Evolutionary conservation across 805 yeast species (phyloP).

Genomic region (Candida yuanshanica): DNA sequence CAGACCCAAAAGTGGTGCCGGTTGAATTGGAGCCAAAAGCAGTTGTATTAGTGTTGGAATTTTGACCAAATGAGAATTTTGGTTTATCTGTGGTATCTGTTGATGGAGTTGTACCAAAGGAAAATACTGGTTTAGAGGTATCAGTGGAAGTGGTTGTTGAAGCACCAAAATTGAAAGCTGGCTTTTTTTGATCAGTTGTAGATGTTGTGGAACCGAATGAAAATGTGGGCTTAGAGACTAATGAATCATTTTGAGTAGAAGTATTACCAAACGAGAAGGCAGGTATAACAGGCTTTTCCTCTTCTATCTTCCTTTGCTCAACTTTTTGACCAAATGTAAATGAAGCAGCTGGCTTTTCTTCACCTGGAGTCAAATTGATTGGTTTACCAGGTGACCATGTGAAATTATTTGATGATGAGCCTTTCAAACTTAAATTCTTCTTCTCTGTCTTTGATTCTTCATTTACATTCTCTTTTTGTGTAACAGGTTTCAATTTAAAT

Average conservation of each 20-base stretch:
- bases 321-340: constrained; percentile 21
- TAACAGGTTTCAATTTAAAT: constrained; percentile 25
- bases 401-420: constrained; percentile 13
- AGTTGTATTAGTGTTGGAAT: background rate
- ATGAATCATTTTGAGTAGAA: background rate
- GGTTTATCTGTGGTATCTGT: constrained; percentile 15
- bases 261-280: constrained; percentile 13
- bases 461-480: constrained; percentile 4
- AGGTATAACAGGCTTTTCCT: constrained; percentile 10
- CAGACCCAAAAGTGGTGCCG: constrained; percentile 28
- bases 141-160: constrained; percentile 9
- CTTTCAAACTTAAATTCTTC: constrained; percentile 2
- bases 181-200: constrained; percentile 9
- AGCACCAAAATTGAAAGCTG: constrained; percentile 27
- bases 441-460: constrained; percentile 6
- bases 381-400: constrained; percentile 23
- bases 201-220: constrained; percentile 13
- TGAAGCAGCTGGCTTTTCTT: constrained; percentile 17
- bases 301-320: background rate
- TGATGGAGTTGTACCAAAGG: constrained; percentile 20
- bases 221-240: constrained; percentile 15
- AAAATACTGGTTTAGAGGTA: constrained; percentile 1
- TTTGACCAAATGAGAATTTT: constrained; percentile 21
- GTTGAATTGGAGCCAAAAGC: constrained; percentile 4
- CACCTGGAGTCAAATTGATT: constrained; percentile 9